Conservation (phyloP, 306 rosid species). For the Arachis hypogaea region DNA sequence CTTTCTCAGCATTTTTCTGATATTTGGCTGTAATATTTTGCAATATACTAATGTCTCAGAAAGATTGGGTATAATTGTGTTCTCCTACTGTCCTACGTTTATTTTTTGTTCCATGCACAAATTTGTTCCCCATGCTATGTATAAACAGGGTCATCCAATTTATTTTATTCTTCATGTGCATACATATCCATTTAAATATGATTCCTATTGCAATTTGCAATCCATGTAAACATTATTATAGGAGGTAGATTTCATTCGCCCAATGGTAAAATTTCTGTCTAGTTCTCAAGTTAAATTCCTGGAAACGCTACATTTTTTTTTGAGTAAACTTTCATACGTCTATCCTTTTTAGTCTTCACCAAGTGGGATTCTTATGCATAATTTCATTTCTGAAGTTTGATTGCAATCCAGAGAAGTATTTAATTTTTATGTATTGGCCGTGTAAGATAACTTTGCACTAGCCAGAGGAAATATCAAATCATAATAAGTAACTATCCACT, state of each 20-base stretch:
- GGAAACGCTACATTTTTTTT: no score
- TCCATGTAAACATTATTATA: background rate
- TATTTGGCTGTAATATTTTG: background rate
- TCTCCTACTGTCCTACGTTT: background rate
- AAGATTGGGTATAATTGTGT: background rate
- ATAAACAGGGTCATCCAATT: background rate
- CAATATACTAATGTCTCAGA: background rate
- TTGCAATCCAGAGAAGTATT: background rate
- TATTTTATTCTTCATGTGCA: background rate
- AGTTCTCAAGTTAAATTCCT: no score
- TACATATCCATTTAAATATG: background rate
- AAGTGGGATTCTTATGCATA: no score
- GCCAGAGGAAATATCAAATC: no score
- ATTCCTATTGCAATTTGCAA: background rate
- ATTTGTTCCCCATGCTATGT: background rate
- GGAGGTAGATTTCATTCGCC: background rate
- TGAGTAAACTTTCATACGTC: no score
- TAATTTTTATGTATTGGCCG: no score
- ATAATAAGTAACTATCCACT: no score
- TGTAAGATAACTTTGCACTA: no score
- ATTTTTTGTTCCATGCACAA: background rate
- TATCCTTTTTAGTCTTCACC: no score
- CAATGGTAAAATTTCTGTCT: no score
- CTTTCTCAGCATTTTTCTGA: constrained; percentile 8
- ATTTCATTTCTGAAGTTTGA: background rate